phyloP scores from a whole-genome alignment of 257 asterid species.

The Nicotiana otophora region DNA sequence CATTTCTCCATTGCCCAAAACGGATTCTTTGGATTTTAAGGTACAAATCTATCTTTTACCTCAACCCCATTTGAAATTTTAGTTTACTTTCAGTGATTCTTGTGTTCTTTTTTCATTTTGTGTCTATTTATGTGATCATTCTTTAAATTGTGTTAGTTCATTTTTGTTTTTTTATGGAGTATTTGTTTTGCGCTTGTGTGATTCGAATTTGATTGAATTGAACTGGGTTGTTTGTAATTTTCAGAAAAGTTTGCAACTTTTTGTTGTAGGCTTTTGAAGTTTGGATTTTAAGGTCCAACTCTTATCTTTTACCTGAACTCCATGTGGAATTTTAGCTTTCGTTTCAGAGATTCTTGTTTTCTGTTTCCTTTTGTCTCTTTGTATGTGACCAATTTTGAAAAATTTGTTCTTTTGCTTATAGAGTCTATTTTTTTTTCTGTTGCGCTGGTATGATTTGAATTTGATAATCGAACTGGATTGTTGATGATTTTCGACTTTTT shows the following conservation, averaged over 20 bases:
- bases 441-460: background rate
- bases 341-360: background rate
- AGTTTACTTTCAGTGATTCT: background rate
- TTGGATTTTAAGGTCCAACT: background rate
- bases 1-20: background rate
- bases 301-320: background rate
- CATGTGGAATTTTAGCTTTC: background rate
- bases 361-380: background rate
- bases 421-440: background rate
- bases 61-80: background rate
- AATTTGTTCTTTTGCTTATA: background rate
- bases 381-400: background rate
- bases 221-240: conserved; percentile 13
- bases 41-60: background rate
- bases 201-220: conserved; percentile 12
- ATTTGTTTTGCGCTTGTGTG: background rate
- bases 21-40: background rate
- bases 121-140: background rate
- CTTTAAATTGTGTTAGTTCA: background rate
- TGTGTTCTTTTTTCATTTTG: no score
- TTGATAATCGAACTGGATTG: conserved; percentile 11
- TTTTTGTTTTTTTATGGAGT: background rate
- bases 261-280: background rate
- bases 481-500: background rate
- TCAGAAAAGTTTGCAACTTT: background rate